These are phyloP conservation scores for Solanum tarapatanum DNA, from an alignment of 257 asterid genomes.

Conservation along the genomic window DNA sequence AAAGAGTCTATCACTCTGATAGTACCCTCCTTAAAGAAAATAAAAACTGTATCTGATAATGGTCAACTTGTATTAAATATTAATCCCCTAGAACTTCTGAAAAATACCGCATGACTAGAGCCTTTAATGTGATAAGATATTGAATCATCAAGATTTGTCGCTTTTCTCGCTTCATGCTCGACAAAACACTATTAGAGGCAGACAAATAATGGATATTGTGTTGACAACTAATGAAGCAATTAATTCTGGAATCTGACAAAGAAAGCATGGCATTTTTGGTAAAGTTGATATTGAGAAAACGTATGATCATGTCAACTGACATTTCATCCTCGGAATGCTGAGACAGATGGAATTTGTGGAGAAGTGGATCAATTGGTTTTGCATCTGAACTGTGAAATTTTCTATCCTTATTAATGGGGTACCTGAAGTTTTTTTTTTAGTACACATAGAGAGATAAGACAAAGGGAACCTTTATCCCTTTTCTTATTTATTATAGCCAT, in stretches of 20 bases:
- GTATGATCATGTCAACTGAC: neutral
- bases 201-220: neutral
- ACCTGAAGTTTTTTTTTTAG: neutral
- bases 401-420: neutral
- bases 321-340: neutral
- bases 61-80: neutral
- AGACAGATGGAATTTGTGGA: neutral
- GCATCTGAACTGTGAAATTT: neutral
- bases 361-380: neutral
- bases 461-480: neutral
- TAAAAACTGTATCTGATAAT: neutral
- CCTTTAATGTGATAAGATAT: neutral
- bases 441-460: neutral
- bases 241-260: neutral
- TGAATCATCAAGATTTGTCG: neutral
- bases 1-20: neutral
- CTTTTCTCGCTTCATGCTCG: neutral
- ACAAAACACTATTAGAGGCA: neutral
- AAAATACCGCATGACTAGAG: neutral
- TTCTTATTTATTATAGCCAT: neutral
- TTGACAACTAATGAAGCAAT: neutral
- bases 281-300: neutral
- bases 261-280: neutral
- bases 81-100: neutral
- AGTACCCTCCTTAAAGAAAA: neutral